Percentiles rank a stretch among this genome's conserved stretches.
These are phyloP conservation scores for Blastocrithidia nonstop DNA, from an alignment of 208 protist genomes.

Conservation along the genomic window DNA sequence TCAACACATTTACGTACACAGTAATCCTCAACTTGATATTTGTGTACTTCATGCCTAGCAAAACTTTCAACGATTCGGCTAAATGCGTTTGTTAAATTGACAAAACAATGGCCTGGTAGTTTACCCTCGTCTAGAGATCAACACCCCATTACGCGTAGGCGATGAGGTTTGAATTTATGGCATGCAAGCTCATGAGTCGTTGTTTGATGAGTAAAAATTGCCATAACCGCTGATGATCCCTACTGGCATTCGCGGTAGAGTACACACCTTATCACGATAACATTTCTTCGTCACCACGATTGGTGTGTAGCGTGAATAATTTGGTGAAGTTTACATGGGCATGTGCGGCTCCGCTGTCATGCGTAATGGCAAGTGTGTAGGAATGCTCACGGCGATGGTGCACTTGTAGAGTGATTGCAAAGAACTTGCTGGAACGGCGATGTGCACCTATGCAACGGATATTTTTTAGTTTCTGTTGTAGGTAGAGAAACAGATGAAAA, in stretches of 20 bases:
- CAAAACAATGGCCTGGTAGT: slow-evolving; percentile 81
- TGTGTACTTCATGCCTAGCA: slow-evolving; percentile 79
- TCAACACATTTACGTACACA: slow-evolving; percentile 80
- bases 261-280: slow-evolving; percentile 64
- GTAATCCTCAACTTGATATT: slow-evolving; percentile 73
- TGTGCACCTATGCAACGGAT: slow-evolving; percentile 75
- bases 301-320: slow-evolving; percentile 46
- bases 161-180: slow-evolving; percentile 85
- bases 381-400: slow-evolving; percentile 84
- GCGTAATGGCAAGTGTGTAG: slow-evolving; percentile 79
- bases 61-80: slow-evolving; percentile 71
- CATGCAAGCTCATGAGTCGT: slow-evolving; percentile 72
- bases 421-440: slow-evolving; percentile 73
- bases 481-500: slow-evolving; percentile 84
- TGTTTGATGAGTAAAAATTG: slow-evolving; percentile 82
- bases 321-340: slow-evolving; percentile 66
- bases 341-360: slow-evolving; percentile 84
- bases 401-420: slow-evolving; percentile 63
- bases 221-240: slow-evolving; percentile 82
- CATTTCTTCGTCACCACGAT: slow-evolving; percentile 84
- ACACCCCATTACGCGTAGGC: slow-evolving; percentile 44
- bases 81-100: slow-evolving; percentile 89
- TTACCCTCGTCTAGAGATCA: slow-evolving; percentile 63
- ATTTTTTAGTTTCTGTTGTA: slow-evolving; percentile 83
- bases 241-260: slow-evolving; percentile 61